phyloP scores from a whole-genome alignment of 2,329 filamentous ascomycete genomes.

The Epicoccum sorghinum region DNA sequence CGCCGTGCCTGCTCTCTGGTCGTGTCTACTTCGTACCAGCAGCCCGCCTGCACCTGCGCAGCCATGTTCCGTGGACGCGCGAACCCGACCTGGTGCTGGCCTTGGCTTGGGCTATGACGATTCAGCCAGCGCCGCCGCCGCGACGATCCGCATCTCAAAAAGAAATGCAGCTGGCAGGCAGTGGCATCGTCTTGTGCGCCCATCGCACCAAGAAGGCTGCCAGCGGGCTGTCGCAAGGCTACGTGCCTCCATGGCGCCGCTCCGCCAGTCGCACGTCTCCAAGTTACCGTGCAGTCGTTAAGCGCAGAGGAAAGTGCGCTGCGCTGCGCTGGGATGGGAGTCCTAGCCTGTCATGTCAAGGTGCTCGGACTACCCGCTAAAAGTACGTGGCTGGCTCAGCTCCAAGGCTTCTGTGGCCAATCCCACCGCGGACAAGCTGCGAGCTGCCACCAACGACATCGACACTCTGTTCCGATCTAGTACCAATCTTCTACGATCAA shows the following conservation, averaged over 20 bases:
- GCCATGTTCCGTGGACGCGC: conserved; percentile 7
- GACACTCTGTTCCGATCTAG: conserved; percentile 2
- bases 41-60: background rate
- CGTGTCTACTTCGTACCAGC: background rate
- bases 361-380: conserved; percentile 5
- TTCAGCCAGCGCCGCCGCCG: conserved; percentile 6
- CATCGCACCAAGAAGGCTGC: background rate
- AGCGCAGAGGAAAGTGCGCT: conserved; percentile 1
- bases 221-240: background rate
- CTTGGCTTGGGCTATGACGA: conserved; percentile 16
- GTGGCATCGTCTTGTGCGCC: conserved; percentile 3
- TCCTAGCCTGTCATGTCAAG: conserved; percentile 4
- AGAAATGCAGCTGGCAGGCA: conserved; percentile 10
- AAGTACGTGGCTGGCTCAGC: conserved; percentile 14
- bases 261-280: background rate
- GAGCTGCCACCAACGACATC: conserved; percentile 17
- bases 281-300: background rate
- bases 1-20: background rate
- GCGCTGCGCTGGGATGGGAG: background rate
- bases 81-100: background rate
- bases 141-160: conserved; percentile 16
- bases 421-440: conserved; percentile 2
- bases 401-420: conserved; percentile 4
- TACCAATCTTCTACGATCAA: conserved; percentile 8
- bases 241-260: background rate